Percentiles rank a stretch among this genome's conserved stretches.
Conservation (phyloP, 345 rosid species). For the Eucalyptus microcorys region DNA sequence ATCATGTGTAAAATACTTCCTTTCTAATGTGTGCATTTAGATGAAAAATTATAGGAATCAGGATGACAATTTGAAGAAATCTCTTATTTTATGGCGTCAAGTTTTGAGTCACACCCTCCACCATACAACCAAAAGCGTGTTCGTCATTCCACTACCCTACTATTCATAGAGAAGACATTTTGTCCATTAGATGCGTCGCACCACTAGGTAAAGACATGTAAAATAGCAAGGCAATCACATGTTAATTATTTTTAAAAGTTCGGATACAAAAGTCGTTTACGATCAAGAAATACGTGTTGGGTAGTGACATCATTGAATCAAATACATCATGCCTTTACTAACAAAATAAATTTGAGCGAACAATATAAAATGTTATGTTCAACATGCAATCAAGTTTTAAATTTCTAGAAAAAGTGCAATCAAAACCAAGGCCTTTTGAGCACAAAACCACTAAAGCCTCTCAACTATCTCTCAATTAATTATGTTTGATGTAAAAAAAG, state of each 20-base stretch:
- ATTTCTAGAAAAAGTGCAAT: neutral
- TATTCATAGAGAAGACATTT: neutral
- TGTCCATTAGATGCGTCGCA: neutral
- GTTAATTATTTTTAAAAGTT: neutral
- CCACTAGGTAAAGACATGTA: neutral
- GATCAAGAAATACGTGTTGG: neutral
- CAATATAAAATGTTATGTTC: neutral
- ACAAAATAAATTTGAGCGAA: fast-evolving
- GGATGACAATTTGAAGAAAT: fast-evolving
- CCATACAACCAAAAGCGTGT: neutral
- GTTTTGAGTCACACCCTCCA: neutral
- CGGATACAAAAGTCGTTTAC: fast-evolving
- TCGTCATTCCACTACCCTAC: neutral
- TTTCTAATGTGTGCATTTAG: fast-evolving
- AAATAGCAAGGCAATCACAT: neutral
- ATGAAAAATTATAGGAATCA: neutral
- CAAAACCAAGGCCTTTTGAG: neutral
- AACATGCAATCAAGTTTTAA: fast-evolving
- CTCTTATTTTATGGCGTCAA: fast-evolving
- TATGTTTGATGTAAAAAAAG: fast-evolving
- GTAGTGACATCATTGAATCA: neutral
- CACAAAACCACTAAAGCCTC: neutral
- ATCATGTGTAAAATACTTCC: neutral
- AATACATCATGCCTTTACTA: neutral
- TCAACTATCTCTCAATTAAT: neutral